A percentile compares a stretch with the other conserved stretches of the same genome.
Conservation (phyloP, 768 basidiomycete genomes). For the Tricholoma furcatifolium region DNA sequence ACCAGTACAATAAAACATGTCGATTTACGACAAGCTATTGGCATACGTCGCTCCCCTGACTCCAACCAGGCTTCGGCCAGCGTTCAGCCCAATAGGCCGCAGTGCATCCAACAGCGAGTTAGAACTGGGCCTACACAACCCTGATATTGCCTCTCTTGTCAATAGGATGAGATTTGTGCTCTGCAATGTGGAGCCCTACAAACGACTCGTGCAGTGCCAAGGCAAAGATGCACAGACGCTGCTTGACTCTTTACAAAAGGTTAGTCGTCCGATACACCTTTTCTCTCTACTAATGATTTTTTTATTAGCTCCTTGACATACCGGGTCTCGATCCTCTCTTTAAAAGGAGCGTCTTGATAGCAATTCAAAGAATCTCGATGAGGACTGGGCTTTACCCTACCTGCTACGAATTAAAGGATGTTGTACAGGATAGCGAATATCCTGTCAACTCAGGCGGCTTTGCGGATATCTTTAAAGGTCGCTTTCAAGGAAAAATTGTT, state of each 20-base stretch:
- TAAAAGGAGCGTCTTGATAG: not conserved
- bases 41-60: too few species aligned
- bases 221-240: not conserved
- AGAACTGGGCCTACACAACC: too few species aligned
- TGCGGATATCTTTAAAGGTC: slow-evolving; percentile 5
- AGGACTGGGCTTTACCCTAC: not conserved
- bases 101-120: too few species aligned
- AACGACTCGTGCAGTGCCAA: not conserved
- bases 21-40: too few species aligned
- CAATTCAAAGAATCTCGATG: not conserved
- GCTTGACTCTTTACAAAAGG: not conserved
- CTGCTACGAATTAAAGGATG: not conserved
- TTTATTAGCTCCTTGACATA: not conserved
- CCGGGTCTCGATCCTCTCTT: not conserved
- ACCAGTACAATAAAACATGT: too few species aligned
- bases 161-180: too few species aligned
- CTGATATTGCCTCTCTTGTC: too few species aligned
- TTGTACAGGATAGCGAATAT: not conserved
- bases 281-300: not conserved
- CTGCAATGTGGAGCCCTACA: not conserved
- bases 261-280: not conserved
- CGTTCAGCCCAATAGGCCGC: too few species aligned
- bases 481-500: slow-evolving; percentile 1
- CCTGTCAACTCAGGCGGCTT: not conserved
- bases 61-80: too few species aligned